Evolutionary conservation across 768 basidiomycete species (phyloP).

Genomic region (Dentipellis fragilis): DNA sequence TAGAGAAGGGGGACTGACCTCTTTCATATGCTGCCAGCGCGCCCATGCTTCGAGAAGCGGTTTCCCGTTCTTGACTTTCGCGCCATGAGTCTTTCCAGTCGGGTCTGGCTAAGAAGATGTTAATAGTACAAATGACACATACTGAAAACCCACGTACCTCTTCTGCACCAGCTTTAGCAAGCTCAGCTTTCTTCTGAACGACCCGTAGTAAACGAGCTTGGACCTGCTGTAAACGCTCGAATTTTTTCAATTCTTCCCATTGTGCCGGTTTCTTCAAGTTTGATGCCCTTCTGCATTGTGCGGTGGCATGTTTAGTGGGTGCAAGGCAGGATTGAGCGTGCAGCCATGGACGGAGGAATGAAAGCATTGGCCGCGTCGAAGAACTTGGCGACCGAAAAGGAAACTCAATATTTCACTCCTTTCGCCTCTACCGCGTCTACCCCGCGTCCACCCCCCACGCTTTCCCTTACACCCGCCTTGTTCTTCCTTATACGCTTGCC

Average conservation of each 20-base stretch:
- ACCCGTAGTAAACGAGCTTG: neutral
- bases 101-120: neutral
- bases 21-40: neutral
- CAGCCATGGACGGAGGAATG: neutral
- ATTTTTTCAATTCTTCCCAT: neutral
- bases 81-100: neutral
- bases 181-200: neutral
- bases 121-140: too few species aligned
- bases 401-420: neutral
- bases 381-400: neutral
- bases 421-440: neutral
- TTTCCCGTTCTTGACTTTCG: neutral
- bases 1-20: neutral
- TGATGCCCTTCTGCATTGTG: neutral
- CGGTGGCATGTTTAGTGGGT: neutral
- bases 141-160: neutral
- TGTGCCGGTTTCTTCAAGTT: neutral
- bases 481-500: neutral
- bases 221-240: neutral
- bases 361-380: neutral
- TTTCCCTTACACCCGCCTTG: neutral
- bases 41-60: slow-evolving; percentile 1
- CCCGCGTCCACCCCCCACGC: too few species aligned
- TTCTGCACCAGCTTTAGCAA: neutral
- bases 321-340: neutral